Evolutionary conservation across 2,329 filamentous ascomycete species (phyloP), one percentile per base, ranked within the genome.

Genomic region (Monosporascus sp.): DNA sequence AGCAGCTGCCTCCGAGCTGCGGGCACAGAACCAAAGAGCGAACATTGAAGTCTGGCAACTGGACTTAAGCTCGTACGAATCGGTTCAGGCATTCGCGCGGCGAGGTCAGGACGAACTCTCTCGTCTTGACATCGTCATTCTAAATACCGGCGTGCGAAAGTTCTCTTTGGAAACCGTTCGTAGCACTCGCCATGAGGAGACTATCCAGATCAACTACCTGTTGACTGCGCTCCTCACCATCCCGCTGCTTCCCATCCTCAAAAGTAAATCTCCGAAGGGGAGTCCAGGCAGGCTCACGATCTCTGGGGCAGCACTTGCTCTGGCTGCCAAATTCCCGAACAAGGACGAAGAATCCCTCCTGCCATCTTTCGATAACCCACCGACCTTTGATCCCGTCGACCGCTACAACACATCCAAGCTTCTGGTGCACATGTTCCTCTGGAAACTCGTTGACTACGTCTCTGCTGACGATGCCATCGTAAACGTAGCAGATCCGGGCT

Each of bases 11-110:
- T 46, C 58, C 0, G 59, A 59, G 18, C 65, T 78, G 15, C 63
- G 62, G 17, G 38, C 50, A 7, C 41, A 57, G 6, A 63, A 64
- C 45, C 68, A 69, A 1, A 55, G 56, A 0, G 72, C 74, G 2
- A 65, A 45, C 0, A 69, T 81, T 14, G 68, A 78, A 11, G 76
- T 82, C 9, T 81, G 75, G 76, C 9, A 62, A 2, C 58, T 82
- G n/a, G 77, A 82, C 46, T 74, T 81, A 71, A 51, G 53, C 5
- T 73, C 68, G 0, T 78, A 79, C 49, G 63, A 69, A 2, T 79
- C 75, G 1, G 64, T 81, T 1, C 65, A 68, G 31, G 60, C 57
- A 0, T 81, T 82, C 52, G 70, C 67, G 0, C 50, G 50, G 1
- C 67, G 69, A 2, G 67, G 68, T n/a, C 58, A 50, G 0, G 40